Conservation (phyloP, 2,329 filamentous ascomycete genomes). For the Colletotrichum scovillei region DNA sequence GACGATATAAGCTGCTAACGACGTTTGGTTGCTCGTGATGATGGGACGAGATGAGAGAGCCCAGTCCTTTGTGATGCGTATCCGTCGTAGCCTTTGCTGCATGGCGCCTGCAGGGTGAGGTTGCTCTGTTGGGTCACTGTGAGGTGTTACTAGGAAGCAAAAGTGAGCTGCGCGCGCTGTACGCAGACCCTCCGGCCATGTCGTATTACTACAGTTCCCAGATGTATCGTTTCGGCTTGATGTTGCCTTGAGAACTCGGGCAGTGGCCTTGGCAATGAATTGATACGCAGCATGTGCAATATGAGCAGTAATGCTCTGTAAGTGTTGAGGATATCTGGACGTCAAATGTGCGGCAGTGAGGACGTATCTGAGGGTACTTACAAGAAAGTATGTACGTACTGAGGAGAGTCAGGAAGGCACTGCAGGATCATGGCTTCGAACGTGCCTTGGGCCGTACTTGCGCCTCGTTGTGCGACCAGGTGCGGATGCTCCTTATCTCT, state of each 20-base stretch:
- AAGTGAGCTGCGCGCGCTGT: neutral
- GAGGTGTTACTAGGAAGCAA: neutral
- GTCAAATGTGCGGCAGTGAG: neutral
- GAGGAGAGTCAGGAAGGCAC: neutral
- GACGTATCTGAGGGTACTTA: too few relatives aligned
- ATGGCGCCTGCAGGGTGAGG: conserved; percentile 26
- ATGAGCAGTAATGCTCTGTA: neutral
- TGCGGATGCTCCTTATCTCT: conserved; percentile 22
- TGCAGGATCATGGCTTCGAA: neutral
- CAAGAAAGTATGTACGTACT: neutral
- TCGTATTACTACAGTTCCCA: neutral
- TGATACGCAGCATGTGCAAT: neutral
- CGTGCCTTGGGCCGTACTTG: neutral
- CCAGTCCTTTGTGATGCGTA: neutral
- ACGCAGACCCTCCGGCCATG: neutral
- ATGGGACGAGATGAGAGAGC: conserved; percentile 12
- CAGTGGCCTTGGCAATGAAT: neutral
- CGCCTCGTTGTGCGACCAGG: neutral
- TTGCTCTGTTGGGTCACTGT: conserved; percentile 15
- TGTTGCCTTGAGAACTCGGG: neutral
- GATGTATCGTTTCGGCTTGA: neutral
- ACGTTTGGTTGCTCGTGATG: neutral
- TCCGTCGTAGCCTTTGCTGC: conserved; percentile 21
- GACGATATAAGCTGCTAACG: neutral
- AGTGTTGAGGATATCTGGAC: neutral